A percentile compares a stretch with the other conserved stretches of the same genome.
Evolutionary conservation across 306 rosid genomes (phyloP).

Genomic region (Trifolium repens): DNA sequence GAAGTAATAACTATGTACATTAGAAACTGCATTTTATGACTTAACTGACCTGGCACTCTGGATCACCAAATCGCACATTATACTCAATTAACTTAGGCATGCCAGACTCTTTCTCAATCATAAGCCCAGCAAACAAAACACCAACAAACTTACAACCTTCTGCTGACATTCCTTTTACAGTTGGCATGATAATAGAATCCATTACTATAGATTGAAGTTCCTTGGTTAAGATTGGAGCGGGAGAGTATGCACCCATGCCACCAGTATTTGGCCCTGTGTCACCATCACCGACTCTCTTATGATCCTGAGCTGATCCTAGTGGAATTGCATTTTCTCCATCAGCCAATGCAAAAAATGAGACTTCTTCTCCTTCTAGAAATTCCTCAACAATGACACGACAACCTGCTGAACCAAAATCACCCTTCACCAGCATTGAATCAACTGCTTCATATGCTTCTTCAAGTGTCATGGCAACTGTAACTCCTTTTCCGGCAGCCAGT

Average conservation of each 20-base stretch:
- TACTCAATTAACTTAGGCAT: slow-evolving; percentile 92
- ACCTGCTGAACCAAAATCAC: slow-evolving; percentile 90
- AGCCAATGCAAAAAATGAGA: slow-evolving; percentile 85
- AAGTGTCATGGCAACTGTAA: slow-evolving; percentile 74
- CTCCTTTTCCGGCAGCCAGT: slow-evolving; percentile 97
- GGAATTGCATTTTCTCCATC: slow-evolving; percentile 96
- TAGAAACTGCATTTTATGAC: slow-evolving; percentile 36
- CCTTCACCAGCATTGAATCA: slow-evolving; percentile 88
- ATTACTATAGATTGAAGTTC: slow-evolving; percentile 78
- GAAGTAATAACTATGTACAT: neutral
- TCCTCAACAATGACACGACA: slow-evolving; percentile 82
- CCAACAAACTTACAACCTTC: slow-evolving; percentile 96
- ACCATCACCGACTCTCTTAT: slow-evolving; percentile 92
- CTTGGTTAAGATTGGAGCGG: slow-evolving; percentile 82
- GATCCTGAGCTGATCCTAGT: slow-evolving; percentile 95
- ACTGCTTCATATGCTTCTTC: slow-evolving; percentile 90
- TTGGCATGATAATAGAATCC: slow-evolving; percentile 86
- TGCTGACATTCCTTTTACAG: slow-evolving; percentile 90
- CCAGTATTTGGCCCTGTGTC: slow-evolving; percentile 97
- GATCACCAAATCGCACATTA: slow-evolving; percentile 98
- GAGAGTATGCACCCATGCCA: slow-evolving; percentile 99
- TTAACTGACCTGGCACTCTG: slow-evolving; percentile 91
- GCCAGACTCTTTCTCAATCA: slow-evolving; percentile 96
- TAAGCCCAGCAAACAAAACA: slow-evolving; percentile 90
- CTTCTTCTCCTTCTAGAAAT: slow-evolving; percentile 96